phyloP scores from a whole-genome alignment of 1,284 basidiomycete species.

The Pascua guehoae region DNA sequence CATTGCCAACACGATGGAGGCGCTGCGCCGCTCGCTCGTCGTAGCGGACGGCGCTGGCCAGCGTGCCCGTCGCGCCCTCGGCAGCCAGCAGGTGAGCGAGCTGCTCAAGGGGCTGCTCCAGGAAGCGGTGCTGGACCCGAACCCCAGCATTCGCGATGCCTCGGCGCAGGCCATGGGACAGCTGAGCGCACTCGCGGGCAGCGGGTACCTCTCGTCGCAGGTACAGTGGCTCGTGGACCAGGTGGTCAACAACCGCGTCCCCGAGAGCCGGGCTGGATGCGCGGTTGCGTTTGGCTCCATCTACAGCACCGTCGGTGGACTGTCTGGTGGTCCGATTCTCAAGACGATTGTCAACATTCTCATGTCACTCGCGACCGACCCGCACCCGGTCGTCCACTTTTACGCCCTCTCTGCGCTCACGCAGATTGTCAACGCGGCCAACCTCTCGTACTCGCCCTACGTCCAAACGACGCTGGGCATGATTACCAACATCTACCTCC shows the following conservation, averaged over 20 bases:
- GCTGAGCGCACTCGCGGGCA: slow-evolving; percentile 77
- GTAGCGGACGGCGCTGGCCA: slow-evolving; percentile 55
- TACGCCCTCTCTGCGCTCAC: slow-evolving; percentile 84
- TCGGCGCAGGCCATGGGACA: slow-evolving; percentile 90
- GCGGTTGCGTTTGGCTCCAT: slow-evolving; percentile 92
- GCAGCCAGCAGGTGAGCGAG: slow-evolving; percentile 64
- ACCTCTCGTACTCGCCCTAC: slow-evolving; percentile 84
- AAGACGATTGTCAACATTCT: slow-evolving; percentile 96
- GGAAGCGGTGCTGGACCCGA: slow-evolving; percentile 78
- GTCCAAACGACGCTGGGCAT: slow-evolving; percentile 85
- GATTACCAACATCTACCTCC: slow-evolving; percentile 83
- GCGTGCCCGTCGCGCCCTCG: slow-evolving; percentile 66
- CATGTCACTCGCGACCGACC: slow-evolving; percentile 92
- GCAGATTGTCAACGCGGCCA: slow-evolving; percentile 85
- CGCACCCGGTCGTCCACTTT: slow-evolving; percentile 94
- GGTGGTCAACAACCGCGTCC: slow-evolving; percentile 94
- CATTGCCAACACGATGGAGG: slow-evolving; percentile 75
- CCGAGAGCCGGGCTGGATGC: slow-evolving; percentile 88
- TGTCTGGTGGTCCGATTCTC: slow-evolving; percentile 87
- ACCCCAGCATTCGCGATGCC: slow-evolving; percentile 68
- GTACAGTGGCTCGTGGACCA: slow-evolving; percentile 91
- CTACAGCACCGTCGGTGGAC: slow-evolving; percentile 85
- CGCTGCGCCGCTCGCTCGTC: slow-evolving; percentile 70
- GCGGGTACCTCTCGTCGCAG: slow-evolving; percentile 77
- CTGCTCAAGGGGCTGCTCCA: slow-evolving; percentile 69